A percentile compares a stretch with the other conserved stretches of the same genome.
These are phyloP conservation scores for Corynespora cassiicola DNA, from an alignment of 2,329 filamentous ascomycete species.

Conservation along the genomic window DNA sequence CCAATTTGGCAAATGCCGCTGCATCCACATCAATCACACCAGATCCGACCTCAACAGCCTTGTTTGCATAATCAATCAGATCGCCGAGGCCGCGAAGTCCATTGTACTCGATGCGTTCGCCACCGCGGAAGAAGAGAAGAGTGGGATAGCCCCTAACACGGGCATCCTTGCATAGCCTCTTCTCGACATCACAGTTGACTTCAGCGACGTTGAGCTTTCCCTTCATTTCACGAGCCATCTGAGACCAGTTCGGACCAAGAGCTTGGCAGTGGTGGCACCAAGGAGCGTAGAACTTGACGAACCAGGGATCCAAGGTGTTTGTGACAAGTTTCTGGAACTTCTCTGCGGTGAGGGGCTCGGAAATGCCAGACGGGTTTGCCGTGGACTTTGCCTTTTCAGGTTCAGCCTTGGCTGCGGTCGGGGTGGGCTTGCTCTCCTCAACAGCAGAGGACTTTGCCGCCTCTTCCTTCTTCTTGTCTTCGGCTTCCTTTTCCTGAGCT, in stretches of 20 bases:
- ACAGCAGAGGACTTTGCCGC: conserved; percentile 28
- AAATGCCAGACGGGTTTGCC: conserved; percentile 77
- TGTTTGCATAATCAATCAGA: conserved; percentile 84
- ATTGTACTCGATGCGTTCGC: conserved; percentile 90
- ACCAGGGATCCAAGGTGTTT: conserved; percentile 90
- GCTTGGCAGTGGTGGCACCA: conserved; percentile 98
- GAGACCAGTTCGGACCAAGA: conserved; percentile 87
- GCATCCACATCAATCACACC: conserved; percentile 84
- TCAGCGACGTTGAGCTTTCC: conserved; percentile 90
- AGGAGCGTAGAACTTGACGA: conserved; percentile 97
- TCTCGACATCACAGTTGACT: conserved; percentile 90
- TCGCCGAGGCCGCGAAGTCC: conserved; percentile 92
- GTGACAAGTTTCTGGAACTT: conserved; percentile 87
- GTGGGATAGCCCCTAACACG: conserved; percentile 82
- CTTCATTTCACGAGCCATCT: conserved; percentile 90
- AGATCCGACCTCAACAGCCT: conserved; percentile 77
- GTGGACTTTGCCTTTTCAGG: conserved; percentile 53
- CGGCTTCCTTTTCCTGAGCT: conserved; percentile 30
- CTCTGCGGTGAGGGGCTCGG: conserved; percentile 78
- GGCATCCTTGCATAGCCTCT: conserved; percentile 90
- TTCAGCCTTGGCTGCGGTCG: conserved; percentile 45
- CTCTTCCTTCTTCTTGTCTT: conserved; percentile 26
- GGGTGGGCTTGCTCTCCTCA: conserved; percentile 25
- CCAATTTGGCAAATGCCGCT: conserved; percentile 77
- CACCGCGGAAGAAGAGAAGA: conserved; percentile 89